A percentile compares a stretch with the other conserved stretches of the same genome.
These are phyloP conservation scores for Boletus pseudo-olivaceus DNA, from an alignment of 768 basidiomycete species.

Conservation along the genomic window DNA sequence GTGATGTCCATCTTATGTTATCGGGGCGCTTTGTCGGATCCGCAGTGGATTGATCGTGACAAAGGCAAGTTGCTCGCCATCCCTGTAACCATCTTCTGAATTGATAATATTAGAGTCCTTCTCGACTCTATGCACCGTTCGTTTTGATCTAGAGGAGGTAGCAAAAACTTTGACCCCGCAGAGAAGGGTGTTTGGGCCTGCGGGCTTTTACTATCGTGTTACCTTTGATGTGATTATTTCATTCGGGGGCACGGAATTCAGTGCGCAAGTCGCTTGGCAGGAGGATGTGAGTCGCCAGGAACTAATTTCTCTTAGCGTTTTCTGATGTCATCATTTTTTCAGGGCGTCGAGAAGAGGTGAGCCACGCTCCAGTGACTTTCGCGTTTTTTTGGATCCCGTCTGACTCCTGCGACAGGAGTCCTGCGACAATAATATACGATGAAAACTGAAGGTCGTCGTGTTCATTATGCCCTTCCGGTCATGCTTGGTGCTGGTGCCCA, in stretches of 20 bases:
- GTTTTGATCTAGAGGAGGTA: constrained; percentile 5
- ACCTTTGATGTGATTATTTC: constrained; percentile 8
- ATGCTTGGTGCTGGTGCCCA: neutral
- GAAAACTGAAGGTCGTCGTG: neutral
- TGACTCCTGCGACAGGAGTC: neutral
- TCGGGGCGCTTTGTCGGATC: constrained; percentile 8
- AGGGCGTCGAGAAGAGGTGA: constrained; percentile 13
- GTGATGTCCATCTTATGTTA: constrained; percentile 6
- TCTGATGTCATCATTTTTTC: neutral
- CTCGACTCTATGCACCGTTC: constrained; percentile 10
- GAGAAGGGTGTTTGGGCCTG: neutral
- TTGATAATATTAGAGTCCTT: constrained; percentile 4
- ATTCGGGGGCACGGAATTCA: constrained; percentile 27
- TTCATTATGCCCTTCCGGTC: neutral
- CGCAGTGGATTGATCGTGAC: constrained; percentile 9
- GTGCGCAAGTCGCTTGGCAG: constrained; percentile 11
- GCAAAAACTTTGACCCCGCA: neutral
- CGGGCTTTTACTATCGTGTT: constrained; percentile 6
- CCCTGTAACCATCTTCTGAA: neutral
- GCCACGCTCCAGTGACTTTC: neutral
- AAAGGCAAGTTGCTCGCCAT: neutral
- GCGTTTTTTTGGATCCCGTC: neutral
- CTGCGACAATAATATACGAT: constrained; percentile 5
- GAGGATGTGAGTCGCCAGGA: constrained; percentile 3
- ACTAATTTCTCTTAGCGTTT: neutral